Conservation (phyloP, 164 flowering plant species). For the Piper longum region DNA sequence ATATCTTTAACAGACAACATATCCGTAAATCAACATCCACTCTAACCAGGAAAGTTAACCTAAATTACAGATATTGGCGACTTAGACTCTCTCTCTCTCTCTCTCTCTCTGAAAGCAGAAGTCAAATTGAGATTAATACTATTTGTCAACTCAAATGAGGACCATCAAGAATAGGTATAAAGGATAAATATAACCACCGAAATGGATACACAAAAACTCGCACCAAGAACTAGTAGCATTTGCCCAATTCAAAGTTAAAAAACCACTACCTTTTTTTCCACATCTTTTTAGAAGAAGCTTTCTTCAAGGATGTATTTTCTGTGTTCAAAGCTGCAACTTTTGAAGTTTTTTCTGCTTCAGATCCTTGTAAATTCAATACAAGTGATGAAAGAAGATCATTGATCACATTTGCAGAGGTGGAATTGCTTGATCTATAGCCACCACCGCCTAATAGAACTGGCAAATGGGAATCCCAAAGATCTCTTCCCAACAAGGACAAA, state of each 20-base stretch:
- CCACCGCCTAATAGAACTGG: constrained; percentile 76
- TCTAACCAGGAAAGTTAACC: no score
- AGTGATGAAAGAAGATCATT: constrained; percentile 74
- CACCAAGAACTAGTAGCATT: not conserved
- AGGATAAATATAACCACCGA: no score
- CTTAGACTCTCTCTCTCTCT: no score
- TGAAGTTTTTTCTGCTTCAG: constrained; percentile 66
- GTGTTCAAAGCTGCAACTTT: constrained; percentile 35
- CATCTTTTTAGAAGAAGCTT: constrained; percentile 17
- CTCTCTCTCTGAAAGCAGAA: no score
- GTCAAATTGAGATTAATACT: no score
- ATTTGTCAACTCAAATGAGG: no score
- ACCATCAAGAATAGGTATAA: no score
- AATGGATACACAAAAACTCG: no score
- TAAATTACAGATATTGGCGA: no score
- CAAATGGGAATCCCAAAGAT: constrained; percentile 84
- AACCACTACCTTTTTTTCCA: constrained; percentile 65
- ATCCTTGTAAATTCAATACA: constrained; percentile 45
- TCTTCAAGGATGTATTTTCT: constrained; percentile 39
- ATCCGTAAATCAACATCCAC: no score
- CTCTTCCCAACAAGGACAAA: constrained; percentile 61
- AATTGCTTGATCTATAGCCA: constrained; percentile 42
- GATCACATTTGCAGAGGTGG: constrained; percentile 30
- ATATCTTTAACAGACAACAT: no score
- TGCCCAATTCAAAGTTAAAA: not conserved